Base-by-base conservation (phyloP, 306 rosid genomes). In the Datisca glomerata region DNA sequence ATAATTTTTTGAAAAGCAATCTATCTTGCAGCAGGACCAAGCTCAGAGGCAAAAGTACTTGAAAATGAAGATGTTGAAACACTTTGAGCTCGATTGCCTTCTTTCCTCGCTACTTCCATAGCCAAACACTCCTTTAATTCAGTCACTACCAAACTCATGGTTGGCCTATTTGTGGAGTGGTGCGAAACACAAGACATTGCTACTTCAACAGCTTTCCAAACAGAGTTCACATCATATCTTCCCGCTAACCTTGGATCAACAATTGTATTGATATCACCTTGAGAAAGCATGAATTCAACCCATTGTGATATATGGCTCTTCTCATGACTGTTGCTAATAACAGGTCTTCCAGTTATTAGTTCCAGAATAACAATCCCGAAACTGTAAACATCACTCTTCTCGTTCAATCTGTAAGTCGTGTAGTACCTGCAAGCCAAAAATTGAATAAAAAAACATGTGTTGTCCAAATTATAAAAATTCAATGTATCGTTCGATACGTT, bases 151-250 rank as follows among this genome's bases (percentile, higher is more conserved):
- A 24, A 38, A 38, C 28, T 52, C 58, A 52, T 52, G 28, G 38
- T 52, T 41, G 58, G 58, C 47, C 58, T 25, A 5, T 31, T 40
- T n/a, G 58, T 12, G 18, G 58, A 41, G 21, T 3, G 9, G 6
- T 6, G 48, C 25, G 58, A 40, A 4, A 39, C 28, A 6, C 47
- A 52, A 0, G 40, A 52, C 58, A 52, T 52, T 1, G 58, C 58
- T 7, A 52, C 14, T 25, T 52, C 58, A 0, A 52, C 58, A 3
- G 58, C 58, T 41, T 52, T 52, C 58, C 58, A 52, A 17, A 52
- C 27, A 8, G 58, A 19, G 40, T 52, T 52, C 6, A 39, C 15
- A 5, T 40, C 40, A 3, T 33, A 52, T 24, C 27, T 39, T 25
- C 40, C 39, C 36, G 25, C 40, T 21, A 40, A 18, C 12, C 43